A percentile compares a stretch with the other conserved stretches of the same genome.
Evolutionary conservation across 2,329 filamentous ascomycete genomes (phyloP).

Genomic region (Rutstroemia sp.): DNA sequence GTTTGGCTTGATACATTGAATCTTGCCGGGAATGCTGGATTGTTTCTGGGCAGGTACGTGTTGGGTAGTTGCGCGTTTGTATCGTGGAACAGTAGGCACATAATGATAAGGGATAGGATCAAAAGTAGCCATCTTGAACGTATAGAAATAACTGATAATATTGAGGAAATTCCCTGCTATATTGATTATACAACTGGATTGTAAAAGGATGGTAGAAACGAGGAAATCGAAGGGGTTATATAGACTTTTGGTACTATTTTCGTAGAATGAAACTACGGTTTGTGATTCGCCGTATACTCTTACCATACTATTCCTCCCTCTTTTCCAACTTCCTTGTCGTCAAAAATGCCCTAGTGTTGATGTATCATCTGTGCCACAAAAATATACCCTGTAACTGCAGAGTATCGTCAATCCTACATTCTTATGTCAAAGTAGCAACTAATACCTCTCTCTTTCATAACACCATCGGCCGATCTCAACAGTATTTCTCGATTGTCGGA

Average conservation of each 20-base stretch:
- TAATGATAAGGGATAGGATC: slow-evolving; percentile 15
- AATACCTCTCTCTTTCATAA: slow-evolving; percentile 13
- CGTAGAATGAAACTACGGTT: too few relatives aligned
- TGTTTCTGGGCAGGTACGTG: background rate
- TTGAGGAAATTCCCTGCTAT: background rate
- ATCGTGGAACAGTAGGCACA: slow-evolving; percentile 16
- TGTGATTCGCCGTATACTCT: too few relatives aligned
- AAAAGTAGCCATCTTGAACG: slow-evolving; percentile 14
- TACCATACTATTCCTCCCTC: too few relatives aligned
- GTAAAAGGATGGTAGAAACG: too few relatives aligned
- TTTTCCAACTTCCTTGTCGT: too few relatives aligned
- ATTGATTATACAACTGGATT: too few relatives aligned
- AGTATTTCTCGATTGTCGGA: slow-evolving; percentile 11
- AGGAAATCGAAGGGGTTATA: too few relatives aligned
- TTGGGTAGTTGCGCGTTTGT: slow-evolving; percentile 12
- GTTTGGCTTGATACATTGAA: background rate
- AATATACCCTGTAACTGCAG: too few relatives aligned
- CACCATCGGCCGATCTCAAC: slow-evolving; percentile 15
- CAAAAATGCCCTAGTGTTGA: too few relatives aligned
- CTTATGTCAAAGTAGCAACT: slow-evolving; percentile 12
- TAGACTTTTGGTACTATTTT: too few relatives aligned
- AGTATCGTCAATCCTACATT: slow-evolving; percentile 15
- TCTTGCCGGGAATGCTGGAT: background rate
- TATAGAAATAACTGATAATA: slow-evolving; percentile 16
- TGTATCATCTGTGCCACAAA: too few relatives aligned